A percentile compares a stretch with the other conserved stretches of the same genome.
phyloP scores from a whole-genome alignment of 192 early-diverging fungal genomes.

The Rhizophagus clarus region DNA sequence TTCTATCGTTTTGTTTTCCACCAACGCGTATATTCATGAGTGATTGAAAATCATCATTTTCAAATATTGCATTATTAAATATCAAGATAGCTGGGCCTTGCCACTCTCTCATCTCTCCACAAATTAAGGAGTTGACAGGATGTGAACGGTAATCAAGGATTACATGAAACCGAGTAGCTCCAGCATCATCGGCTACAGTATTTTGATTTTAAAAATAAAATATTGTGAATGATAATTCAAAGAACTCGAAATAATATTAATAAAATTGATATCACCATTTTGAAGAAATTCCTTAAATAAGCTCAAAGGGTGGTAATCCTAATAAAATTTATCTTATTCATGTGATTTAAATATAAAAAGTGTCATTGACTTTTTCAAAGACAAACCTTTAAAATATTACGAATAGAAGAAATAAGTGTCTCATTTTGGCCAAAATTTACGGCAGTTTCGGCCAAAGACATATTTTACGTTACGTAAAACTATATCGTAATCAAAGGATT shows the following conservation, averaged over 20 bases:
- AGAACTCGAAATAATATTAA: neutral
- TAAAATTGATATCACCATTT: slow-evolving; percentile 8
- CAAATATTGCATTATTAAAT: slow-evolving; percentile 33
- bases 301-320: slow-evolving; percentile 24
- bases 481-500: neutral
- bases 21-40: slow-evolving; percentile 34
- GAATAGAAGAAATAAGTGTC: slow-evolving; percentile 11
- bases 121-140: neutral
- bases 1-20: neutral
- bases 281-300: slow-evolving; percentile 35
- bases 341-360: neutral
- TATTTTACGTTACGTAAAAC: neutral
- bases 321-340: neutral
- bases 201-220: neutral
- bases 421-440: neutral
- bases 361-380: neutral
- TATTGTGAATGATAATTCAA: neutral
- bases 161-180: slow-evolving; percentile 25
- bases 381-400: slow-evolving; percentile 17
- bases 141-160: slow-evolving; percentile 24
- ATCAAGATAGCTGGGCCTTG: slow-evolving; percentile 37
- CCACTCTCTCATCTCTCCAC: slow-evolving; percentile 29
- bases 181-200: slow-evolving; percentile 28
- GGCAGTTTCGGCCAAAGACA: slow-evolving; percentile 5
- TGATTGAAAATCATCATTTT: neutral